Evolutionary conservation across 306 rosid species (phyloP).

Genomic region (Dalbergia cochinchinensis): DNA sequence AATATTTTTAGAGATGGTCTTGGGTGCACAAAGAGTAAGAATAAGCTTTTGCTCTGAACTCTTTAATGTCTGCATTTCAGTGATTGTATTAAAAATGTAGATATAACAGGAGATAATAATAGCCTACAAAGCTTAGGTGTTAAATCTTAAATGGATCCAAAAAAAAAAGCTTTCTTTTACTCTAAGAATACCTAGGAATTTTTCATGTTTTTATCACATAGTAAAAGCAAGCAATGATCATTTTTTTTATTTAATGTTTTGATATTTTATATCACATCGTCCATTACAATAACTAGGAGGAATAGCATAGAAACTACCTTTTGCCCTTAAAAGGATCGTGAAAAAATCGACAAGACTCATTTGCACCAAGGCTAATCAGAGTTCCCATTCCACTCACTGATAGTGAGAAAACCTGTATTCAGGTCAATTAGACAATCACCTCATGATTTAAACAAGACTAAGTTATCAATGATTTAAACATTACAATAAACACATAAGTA

Average conservation of each 20-base stretch:
- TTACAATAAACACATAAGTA: neutral
- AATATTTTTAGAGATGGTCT: neutral
- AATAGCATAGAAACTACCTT: constrained; percentile 58
- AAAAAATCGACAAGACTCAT: constrained; percentile 75
- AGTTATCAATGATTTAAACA: neutral
- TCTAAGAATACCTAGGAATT: no score
- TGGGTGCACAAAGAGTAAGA: no score
- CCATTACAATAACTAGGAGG: neutral
- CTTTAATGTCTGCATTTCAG: no score
- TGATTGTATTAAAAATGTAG: no score
- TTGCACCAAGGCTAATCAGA: constrained; percentile 74
- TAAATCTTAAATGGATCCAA: no score
- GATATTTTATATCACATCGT: neutral
- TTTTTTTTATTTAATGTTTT: neutral
- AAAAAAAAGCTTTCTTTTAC: no score
- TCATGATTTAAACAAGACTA: constrained; percentile 24
- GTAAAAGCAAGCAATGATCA: constrained; percentile 4
- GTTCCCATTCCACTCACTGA: constrained; percentile 87
- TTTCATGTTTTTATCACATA: constrained; percentile 5
- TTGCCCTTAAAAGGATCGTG: constrained; percentile 77
- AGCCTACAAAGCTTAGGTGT: no score
- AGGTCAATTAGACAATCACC: constrained; percentile 45
- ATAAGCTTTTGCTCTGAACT: no score
- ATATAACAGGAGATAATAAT: no score
- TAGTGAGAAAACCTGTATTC: constrained; percentile 76